Percentiles rank a stretch among this genome's conserved stretches.
Conservation (phyloP, 352 stramenopile genomes). For the Pythium angustatum region DNA sequence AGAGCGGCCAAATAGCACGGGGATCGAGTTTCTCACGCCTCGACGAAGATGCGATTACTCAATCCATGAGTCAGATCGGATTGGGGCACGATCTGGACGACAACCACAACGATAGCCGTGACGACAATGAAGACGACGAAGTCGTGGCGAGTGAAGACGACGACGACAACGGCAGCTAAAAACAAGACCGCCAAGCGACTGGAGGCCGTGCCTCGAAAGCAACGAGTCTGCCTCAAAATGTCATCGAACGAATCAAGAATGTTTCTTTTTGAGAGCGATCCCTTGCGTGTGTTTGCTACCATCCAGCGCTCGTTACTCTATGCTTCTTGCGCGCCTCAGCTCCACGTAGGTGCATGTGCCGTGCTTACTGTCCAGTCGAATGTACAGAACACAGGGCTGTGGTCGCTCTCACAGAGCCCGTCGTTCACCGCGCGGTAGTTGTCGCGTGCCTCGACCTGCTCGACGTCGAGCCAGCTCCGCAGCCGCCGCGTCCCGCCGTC, state of each 20-base stretch:
- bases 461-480: conserved; percentile 33
- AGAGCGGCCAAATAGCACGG: too few species aligned
- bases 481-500: conserved; percentile 7
- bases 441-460: conserved; percentile 42
- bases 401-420: conserved; percentile 57
- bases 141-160: background rate
- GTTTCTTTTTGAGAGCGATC: too few species aligned
- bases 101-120: background rate
- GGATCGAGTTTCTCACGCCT: too few species aligned
- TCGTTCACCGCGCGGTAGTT: conserved; percentile 71
- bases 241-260: too few species aligned
- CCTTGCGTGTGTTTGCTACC: too few species aligned
- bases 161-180: background rate
- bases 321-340: background rate
- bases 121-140: background rate
- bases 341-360: background rate
- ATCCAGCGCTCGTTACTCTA: too few species aligned
- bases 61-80: background rate
- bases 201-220: background rate
- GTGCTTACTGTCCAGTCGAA: conserved; percentile 30
- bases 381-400: conserved; percentile 63
- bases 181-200: background rate
- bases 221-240: too few species aligned
- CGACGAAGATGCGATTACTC: background rate
- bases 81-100: background rate